Evolutionary conservation across 108 stramenopile species (phyloP).

Genomic region (Nitzschia sp.): DNA sequence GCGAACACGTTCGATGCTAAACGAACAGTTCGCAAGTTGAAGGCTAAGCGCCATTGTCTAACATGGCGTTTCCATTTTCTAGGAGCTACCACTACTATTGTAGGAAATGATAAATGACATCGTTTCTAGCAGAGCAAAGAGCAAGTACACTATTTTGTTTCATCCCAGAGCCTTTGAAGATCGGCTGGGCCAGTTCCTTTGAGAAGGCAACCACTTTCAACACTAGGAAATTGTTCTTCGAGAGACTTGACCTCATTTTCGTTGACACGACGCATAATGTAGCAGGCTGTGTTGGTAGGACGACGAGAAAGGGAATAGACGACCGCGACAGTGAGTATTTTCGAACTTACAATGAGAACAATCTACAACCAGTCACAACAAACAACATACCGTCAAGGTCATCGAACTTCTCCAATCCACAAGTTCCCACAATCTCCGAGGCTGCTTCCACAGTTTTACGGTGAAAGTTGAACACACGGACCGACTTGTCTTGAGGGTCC

Average conservation of each 20-base stretch:
- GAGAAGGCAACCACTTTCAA: slow-evolving; percentile 46
- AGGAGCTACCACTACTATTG: no score
- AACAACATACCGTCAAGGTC: slow-evolving; percentile 27
- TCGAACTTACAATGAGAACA: neutral
- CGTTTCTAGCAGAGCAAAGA: no score
- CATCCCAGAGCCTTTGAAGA: slow-evolving; percentile 41
- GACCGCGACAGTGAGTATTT: neutral
- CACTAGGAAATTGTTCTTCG: slow-evolving; percentile 46
- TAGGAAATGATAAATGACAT: no score
- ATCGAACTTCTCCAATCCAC: slow-evolving; percentile 48
- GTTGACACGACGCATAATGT: slow-evolving; percentile 42
- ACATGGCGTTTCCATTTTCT: no score
- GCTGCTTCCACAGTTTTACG: slow-evolving; percentile 66
- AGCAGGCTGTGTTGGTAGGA: neutral
- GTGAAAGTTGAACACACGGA: slow-evolving; percentile 76
- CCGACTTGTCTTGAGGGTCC: slow-evolving; percentile 52
- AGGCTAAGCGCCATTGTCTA: no score
- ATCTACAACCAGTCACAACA: neutral
- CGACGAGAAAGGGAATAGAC: neutral
- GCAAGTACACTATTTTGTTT: neutral
- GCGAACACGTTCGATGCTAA: no score
- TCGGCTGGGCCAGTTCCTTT: slow-evolving; percentile 37
- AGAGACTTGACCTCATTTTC: slow-evolving; percentile 39
- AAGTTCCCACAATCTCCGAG: slow-evolving; percentile 72
- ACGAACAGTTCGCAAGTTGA: no score